Conservation (phyloP, 768 basidiomycete species). For the Rhizopogon vulgaris region DNA sequence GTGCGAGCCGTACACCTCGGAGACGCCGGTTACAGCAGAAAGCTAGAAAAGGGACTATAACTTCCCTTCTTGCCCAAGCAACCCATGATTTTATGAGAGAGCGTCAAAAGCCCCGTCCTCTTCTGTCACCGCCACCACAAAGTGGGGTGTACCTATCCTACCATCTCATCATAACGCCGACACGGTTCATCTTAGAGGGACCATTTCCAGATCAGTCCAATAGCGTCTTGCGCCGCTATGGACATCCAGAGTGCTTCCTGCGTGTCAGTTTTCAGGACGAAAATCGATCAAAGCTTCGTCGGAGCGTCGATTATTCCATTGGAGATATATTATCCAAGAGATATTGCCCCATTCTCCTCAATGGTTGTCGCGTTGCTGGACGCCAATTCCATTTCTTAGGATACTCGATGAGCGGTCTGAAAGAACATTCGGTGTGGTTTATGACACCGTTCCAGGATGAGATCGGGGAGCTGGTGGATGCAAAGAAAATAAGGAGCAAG, state of each 20-base stretch:
- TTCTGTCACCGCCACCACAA: conserved; percentile 15
- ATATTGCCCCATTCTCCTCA: conserved; percentile 26
- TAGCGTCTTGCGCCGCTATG: conserved; percentile 32
- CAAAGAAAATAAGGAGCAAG: conserved; percentile 23
- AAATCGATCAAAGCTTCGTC: conserved; percentile 29
- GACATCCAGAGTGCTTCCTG: conserved; percentile 36
- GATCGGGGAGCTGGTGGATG: conserved; percentile 16
- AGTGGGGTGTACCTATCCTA: conserved; percentile 25
- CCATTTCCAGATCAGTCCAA: conserved; percentile 34
- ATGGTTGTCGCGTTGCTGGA: conserved; percentile 36
- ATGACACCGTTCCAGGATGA: conserved; percentile 35
- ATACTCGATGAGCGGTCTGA: conserved; percentile 48
- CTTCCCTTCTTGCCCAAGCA: conserved; percentile 14
- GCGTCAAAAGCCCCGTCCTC: conserved; percentile 15
- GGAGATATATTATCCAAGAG: conserved; percentile 23
- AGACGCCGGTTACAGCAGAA: not conserved
- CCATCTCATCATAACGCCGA: conserved; percentile 35
- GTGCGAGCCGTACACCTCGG: not conserved
- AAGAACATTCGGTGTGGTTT: conserved; percentile 44
- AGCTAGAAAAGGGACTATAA: conserved; percentile 3
- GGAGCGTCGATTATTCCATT: conserved; percentile 21
- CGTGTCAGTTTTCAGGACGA: conserved; percentile 47
- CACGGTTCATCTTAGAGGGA: conserved; percentile 31
- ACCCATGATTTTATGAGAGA: conserved; percentile 14
- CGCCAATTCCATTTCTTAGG: conserved; percentile 41